Base-by-base conservation (phyloP, 2,329 filamentous ascomycete genomes). In the Colletotrichum simmondsii region DNA sequence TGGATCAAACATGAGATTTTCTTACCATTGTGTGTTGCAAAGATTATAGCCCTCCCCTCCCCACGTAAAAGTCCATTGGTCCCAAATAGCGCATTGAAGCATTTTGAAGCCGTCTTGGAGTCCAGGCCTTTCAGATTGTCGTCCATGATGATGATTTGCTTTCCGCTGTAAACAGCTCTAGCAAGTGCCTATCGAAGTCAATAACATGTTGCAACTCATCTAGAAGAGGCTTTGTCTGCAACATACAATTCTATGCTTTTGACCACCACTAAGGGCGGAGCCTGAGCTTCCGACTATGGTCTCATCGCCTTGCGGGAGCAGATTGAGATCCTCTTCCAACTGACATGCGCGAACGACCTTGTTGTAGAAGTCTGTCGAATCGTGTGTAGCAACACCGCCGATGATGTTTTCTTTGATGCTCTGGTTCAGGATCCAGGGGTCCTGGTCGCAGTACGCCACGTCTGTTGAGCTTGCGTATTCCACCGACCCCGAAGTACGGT, bases 31-130 rank as follows among this genome's bases (percentile, higher is more conserved):
- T 86, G 83, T 0, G 85, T 86, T 1, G 82, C 82, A 6, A 88
- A 75, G 0, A 89, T 71, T 0, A 85, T 82, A 0, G 85, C 86
- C 4, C 79, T 78, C 0, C 79, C 77, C 11, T 79, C 75, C 8
- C 75, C 77, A 6, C 81, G 81, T 0, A 88, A 75, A 0, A 73
- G 26, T 1, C 71, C 71, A 0, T 28, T 35, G 2, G 42, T 7
- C 2, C 56, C 66, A 24, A 73, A 52, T 0, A 73, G 60, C 16
- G 60, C 37, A 35, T 49, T 12, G 57, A 73, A 73, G 54, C 65
- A 69, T 10, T 26, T 56, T 3, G 65, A 64, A 1, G 65, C 71
- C 0, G 71, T 73, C 10, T 56, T 65, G 1, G 71, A 71, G 49
- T 73, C 71, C 1, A 73, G 71, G 3, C 71, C 66, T 28, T 65